A percentile compares a stretch with the other conserved stretches of the same genome.
Evolutionary conservation across 2,329 filamentous ascomycete genomes (phyloP).

Genomic region (Aspergillus arachidicola): DNA sequence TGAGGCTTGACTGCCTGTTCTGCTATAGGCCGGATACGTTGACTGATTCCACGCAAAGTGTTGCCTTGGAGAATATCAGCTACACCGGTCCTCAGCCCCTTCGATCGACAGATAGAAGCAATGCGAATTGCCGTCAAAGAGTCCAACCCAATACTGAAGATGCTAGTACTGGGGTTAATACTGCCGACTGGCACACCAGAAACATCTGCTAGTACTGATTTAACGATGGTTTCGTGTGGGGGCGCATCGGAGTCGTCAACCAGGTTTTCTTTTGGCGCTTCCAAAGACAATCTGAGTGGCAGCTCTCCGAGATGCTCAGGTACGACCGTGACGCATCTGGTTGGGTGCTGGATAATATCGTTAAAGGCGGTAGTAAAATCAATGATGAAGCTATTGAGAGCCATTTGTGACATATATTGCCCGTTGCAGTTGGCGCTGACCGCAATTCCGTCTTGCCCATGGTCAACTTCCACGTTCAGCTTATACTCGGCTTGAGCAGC

Average conservation of each 20-base stretch:
- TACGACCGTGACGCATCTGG: slow-evolving; percentile 24
- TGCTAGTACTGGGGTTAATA: slow-evolving; percentile 30
- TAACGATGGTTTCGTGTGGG: slow-evolving; percentile 22
- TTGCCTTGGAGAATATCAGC: slow-evolving; percentile 37
- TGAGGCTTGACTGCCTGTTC: slow-evolving; percentile 1
- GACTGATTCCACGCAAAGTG: slow-evolving; percentile 32
- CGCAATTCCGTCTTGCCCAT: slow-evolving; percentile 23
- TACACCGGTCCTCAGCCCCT: slow-evolving; percentile 30
- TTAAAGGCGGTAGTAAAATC: slow-evolving; percentile 24
- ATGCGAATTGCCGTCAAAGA: slow-evolving; percentile 36
- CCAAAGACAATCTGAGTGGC: slow-evolving; percentile 19
- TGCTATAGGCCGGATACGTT: slow-evolving; percentile 19
- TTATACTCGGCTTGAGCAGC: slow-evolving; percentile 32
- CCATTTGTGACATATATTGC: slow-evolving; percentile 23
- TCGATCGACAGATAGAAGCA: slow-evolving; percentile 29
- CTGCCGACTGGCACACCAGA: slow-evolving; percentile 22
- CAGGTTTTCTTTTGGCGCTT: neutral
- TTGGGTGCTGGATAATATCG: slow-evolving; percentile 33
- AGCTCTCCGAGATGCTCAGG: slow-evolving; percentile 26
- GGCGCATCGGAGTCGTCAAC: slow-evolving; percentile 9
- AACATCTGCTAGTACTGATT: slow-evolving; percentile 26
- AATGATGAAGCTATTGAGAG: slow-evolving; percentile 20
- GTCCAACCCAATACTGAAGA: slow-evolving; percentile 36
- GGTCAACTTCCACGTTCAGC: slow-evolving; percentile 34
- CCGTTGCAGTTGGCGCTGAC: slow-evolving; percentile 26